Percentiles rank a stretch among this genome's conserved stretches.
These are phyloP conservation scores for Aspergillus bertholletiae DNA, from an alignment of 495 filamentous ascomycete genomes.

Conservation along the genomic window DNA sequence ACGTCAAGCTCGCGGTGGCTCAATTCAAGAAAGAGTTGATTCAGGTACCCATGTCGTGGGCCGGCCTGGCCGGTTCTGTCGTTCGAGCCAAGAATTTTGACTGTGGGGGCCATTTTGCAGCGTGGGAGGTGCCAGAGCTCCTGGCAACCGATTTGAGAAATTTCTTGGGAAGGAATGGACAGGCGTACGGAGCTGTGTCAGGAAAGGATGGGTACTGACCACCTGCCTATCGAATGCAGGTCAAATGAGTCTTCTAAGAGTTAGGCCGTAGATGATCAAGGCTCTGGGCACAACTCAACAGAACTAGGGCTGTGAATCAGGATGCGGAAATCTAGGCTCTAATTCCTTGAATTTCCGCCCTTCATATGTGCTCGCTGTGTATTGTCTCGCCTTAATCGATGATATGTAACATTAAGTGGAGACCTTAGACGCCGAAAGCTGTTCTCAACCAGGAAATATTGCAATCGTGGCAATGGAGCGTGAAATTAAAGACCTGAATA, in stretches of 20 bases:
- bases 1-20: conserved; percentile 39
- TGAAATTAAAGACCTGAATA: conserved; percentile 11
- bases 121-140: conserved; percentile 46
- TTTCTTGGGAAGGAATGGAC: conserved; percentile 43
- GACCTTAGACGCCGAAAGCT: conserved; percentile 28
- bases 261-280: neutral
- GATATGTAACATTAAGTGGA: conserved; percentile 27
- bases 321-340: neutral
- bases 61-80: conserved; percentile 34
- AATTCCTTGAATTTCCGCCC: neutral
- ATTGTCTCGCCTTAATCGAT: conserved; percentile 2
- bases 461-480: conserved; percentile 8
- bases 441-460: conserved; percentile 21
- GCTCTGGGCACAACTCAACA: neutral
- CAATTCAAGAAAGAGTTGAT: conserved; percentile 44
- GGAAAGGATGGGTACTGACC: conserved; percentile 44
- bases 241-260: neutral
- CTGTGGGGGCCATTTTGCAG: conserved; percentile 50
- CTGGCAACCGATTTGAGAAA: conserved; percentile 35
- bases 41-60: conserved; percentile 39
- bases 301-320: neutral
- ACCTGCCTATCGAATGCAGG: conserved; percentile 41
- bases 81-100: conserved; percentile 40
- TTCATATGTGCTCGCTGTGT: neutral
- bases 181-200: conserved; percentile 34